These are phyloP conservation scores for Populus trichocarpa DNA, from an alignment of 441 rosid genomes.

Conservation along the genomic window DNA sequence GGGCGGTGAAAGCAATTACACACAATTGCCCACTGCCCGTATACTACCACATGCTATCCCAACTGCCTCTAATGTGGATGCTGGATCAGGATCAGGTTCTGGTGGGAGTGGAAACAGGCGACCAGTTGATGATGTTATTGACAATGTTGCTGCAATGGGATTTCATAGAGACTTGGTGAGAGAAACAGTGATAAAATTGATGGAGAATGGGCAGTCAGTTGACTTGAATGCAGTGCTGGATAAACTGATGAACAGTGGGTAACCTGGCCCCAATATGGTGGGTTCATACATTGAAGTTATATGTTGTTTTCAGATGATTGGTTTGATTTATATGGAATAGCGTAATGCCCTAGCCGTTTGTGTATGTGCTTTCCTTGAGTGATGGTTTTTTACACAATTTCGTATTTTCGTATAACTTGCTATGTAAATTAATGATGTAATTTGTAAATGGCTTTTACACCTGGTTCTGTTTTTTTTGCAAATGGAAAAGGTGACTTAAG, in stretches of 20 bases:
- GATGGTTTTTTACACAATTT: background rate
- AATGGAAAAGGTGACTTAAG: background rate
- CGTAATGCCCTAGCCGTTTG: background rate
- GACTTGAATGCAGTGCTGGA: constrained; percentile 54
- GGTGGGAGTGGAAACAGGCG: constrained; percentile 26
- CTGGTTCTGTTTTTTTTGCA: background rate
- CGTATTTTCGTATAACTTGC: background rate
- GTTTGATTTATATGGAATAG: background rate
- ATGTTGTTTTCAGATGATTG: constrained; percentile 7
- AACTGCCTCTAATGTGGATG: constrained; percentile 37
- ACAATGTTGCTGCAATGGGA: constrained; percentile 58
- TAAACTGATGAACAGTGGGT: constrained; percentile 38
- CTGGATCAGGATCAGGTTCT: constrained; percentile 26
- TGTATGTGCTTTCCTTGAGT: background rate
- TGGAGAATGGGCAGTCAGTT: constrained; percentile 43
- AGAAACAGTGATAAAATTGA: constrained; percentile 42
- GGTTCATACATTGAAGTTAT: background rate
- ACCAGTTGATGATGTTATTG: constrained; percentile 39
- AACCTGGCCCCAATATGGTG: background rate
- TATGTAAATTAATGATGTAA: background rate
- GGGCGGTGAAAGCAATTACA: constrained; percentile 19
- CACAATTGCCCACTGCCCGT: constrained; percentile 40
- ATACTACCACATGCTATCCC: constrained; percentile 50
- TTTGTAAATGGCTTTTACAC: constrained; percentile 1
- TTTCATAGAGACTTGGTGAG: constrained; percentile 59